Evolutionary conservation across 2,329 filamentous ascomycete genomes (phyloP).

Genomic region (Proliferodiscus dingleyae): DNA sequence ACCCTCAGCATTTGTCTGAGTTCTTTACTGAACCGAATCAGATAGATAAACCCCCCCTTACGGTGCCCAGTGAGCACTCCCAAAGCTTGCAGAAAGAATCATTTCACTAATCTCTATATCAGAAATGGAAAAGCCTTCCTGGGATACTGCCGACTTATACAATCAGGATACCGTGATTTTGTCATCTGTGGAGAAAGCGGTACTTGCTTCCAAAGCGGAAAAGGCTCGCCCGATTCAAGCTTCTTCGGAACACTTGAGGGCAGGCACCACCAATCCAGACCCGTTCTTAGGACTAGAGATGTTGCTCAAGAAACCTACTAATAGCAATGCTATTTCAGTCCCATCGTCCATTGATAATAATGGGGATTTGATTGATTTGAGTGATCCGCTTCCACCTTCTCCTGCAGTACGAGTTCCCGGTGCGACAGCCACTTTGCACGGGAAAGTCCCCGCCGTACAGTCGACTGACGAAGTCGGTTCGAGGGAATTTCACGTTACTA

Average conservation of each 20-base stretch:
- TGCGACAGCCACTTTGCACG: neutral
- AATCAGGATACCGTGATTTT: neutral
- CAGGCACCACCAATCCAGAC: no score
- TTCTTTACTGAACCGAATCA: no score
- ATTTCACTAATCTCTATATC: neutral
- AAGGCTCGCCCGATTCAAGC: no score
- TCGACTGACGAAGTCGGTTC: slow-evolving; percentile 12
- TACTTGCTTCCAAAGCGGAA: no score
- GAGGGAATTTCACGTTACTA: slow-evolving; percentile 22
- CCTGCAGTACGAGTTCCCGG: neutral
- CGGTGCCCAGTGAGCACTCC: neutral
- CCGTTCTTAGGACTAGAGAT: no score
- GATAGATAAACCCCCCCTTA: neutral
- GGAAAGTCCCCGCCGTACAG: slow-evolving; percentile 4
- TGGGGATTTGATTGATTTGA: neutral
- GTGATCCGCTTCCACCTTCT: neutral
- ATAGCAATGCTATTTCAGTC: no score
- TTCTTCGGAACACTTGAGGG: no score
- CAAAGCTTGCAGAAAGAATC: neutral
- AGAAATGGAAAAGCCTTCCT: neutral
- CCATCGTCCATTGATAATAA: neutral
- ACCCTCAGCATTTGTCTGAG: no score
- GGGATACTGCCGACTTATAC: neutral
- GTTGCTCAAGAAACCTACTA: no score
- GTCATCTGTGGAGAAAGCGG: neutral